Evolutionary conservation across 169 alveolate genomes (phyloP), one percentile per base, ranked within the genome.

Genomic region (Eimeria sp.): DNA sequence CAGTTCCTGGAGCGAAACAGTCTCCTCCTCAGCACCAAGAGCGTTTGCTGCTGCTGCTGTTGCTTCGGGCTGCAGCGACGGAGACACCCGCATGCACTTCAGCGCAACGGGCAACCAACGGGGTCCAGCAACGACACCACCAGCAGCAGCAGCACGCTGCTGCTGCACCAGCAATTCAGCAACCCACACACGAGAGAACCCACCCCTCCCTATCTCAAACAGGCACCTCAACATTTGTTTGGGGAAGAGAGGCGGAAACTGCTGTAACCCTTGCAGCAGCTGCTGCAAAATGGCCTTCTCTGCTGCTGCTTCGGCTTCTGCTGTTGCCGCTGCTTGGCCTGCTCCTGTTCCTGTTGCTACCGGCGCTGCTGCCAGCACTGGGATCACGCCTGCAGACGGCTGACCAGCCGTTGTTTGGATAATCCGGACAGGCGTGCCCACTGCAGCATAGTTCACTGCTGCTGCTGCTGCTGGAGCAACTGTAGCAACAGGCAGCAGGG

Each of bases 141-240:
- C 90, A n/a, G 72, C 73, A 47, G 43, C 45, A 47, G 73, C 90
- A 27, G 73, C 90, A 82, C 72, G 72, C 20, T 40, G 90, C 73
- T 82, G 90, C 13, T 82, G 90, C 72, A 82, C 63, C 70, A 82
- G 67, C 90, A 82, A 30, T 73, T 82, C 90, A 51, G 90, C 90
- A 9, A 82, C 90, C 90, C 90, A 82, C 18, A 82, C 90, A 6
- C 90, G 30, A n/a, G 90, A 82, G 47, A 82, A 82, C 49, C 90
- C 90, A 16, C 90, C 90, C 25, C 90, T 47, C 27, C 90, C 90
- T 25, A 82, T 82, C 49, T 82, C 90, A 63, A 47, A 82, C 51
- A 82, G 72, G 49, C 72, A 82, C 90, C 90, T 57, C 90, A 82
- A 20, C 90, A 51, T 82, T 6, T 82, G 43, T 45, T 82, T 70